Percentiles rank a stretch among this genome's conserved stretches.
These are phyloP conservation scores for Ramalina peruviana DNA, from an alignment of 495 filamentous ascomycete species.

Conservation along the genomic window DNA sequence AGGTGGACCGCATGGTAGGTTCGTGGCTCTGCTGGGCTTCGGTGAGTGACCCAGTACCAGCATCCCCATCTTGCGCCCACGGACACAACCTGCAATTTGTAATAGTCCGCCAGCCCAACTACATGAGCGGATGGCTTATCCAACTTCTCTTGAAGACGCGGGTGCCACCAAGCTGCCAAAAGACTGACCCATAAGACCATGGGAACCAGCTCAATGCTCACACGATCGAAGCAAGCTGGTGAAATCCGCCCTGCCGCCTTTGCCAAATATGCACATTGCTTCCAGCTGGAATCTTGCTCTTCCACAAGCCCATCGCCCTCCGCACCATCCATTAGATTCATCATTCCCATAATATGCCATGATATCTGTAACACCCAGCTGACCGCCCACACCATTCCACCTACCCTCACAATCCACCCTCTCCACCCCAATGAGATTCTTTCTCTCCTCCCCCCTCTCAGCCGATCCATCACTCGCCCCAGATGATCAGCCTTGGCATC, in stretches of 20 bases:
- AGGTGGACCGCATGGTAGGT: constrained; percentile 38
- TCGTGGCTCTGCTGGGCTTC: constrained; percentile 27
- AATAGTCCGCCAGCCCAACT: constrained; percentile 51
- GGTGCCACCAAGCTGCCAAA: constrained; percentile 64
- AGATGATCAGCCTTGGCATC: constrained; percentile 68
- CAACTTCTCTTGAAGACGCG: constrained; percentile 48
- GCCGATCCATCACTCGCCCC: constrained; percentile 55
- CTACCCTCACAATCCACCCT: constrained; percentile 28
- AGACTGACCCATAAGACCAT: constrained; percentile 37
- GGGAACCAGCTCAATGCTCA: constrained; percentile 25
- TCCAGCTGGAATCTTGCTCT: constrained; percentile 6
- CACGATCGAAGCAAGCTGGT: constrained; percentile 21
- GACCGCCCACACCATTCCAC: constrained; percentile 12
- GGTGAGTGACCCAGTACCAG: constrained; percentile 31
- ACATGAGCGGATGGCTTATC: constrained; percentile 49
- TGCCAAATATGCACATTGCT: constrained; percentile 20
- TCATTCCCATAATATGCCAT: constrained; percentile 26
- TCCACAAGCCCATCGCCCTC: constrained; percentile 4
- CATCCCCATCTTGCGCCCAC: constrained; percentile 42
- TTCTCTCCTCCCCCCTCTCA: constrained; percentile 28
- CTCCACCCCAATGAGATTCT: constrained; percentile 36
- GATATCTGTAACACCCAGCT: constrained; percentile 27
- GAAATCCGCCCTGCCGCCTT: constrained; percentile 15
- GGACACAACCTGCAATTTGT: constrained; percentile 50
- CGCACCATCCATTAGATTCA: constrained; percentile 11